A percentile compares a stretch with the other conserved stretches of the same genome.
Evolutionary conservation across 1,284 basidiomycete species (phyloP).

Genomic region (Athelia psychrophila): DNA sequence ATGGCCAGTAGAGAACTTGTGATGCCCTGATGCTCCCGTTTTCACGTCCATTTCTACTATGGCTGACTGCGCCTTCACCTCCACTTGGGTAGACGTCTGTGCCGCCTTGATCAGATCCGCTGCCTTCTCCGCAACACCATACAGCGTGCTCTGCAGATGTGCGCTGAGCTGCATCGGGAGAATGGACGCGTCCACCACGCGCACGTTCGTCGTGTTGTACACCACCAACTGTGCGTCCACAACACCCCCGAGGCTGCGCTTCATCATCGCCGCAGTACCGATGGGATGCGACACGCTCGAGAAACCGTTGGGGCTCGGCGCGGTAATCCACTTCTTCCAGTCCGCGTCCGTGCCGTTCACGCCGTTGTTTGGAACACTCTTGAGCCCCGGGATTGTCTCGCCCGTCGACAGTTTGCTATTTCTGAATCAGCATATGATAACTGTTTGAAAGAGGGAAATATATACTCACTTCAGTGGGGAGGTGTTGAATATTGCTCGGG

Average conservation of each 20-base stretch:
- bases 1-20: no score
- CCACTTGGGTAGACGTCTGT: not conserved
- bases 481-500: conserved; percentile 40
- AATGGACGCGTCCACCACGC: conserved; percentile 48
- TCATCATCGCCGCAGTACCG: conserved; percentile 64
- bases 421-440: conserved; percentile 18
- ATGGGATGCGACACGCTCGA: conserved; percentile 53
- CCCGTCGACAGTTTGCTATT: conserved; percentile 23
- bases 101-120: conserved; percentile 43
- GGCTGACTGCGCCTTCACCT: no score
- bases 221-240: conserved; percentile 39
- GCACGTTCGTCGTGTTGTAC: conserved; percentile 50
- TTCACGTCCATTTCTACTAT: no score
- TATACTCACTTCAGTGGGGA: conserved; percentile 38
- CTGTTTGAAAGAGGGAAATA: conserved; percentile 8
- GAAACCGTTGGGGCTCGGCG: conserved; percentile 24
- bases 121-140: conserved; percentile 48
- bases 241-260: conserved; percentile 51
- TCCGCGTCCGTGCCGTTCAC: conserved; percentile 38
- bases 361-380: conserved; percentile 36
- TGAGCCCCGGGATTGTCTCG: conserved; percentile 39
- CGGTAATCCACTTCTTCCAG: conserved; percentile 42
- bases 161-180: conserved; percentile 43
- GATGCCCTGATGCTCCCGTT: no score
- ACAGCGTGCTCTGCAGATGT: conserved; percentile 39